Evolutionary conservation across 2,329 filamentous ascomycete genomes (phyloP).

Genomic region (Thelonectria blattea): DNA sequence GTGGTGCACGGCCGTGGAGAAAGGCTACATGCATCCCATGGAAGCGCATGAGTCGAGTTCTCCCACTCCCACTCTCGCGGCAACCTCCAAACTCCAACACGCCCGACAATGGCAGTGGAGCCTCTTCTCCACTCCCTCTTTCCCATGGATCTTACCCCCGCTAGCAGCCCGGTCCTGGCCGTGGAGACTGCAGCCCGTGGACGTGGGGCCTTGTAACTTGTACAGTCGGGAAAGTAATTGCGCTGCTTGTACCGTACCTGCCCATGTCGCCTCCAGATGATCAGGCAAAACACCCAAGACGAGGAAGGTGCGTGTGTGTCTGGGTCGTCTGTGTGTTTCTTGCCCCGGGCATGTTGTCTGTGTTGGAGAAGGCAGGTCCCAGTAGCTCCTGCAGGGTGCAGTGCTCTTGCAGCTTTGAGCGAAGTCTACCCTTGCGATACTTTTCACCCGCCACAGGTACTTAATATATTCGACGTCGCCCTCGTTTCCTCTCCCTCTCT

Average conservation of each 20-base stretch:
- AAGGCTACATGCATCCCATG: not conserved
- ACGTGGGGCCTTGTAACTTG: not conserved
- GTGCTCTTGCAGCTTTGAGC: conserved; percentile 10
- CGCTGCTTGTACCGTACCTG: conserved; percentile 7
- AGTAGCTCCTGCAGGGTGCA: conserved; percentile 1
- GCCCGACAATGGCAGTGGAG: conserved; percentile 3
- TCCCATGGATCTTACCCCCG: conserved; percentile 22
- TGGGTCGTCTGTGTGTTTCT: too few relatives aligned
- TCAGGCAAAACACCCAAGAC: conserved; percentile 10
- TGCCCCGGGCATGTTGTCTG: too few relatives aligned
- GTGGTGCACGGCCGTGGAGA: not conserved
- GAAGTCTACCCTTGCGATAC: conserved; percentile 18
- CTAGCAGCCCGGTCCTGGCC: conserved; percentile 16
- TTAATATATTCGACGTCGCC: conserved; percentile 22
- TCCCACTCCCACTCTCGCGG: conserved; percentile 7
- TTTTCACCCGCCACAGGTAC: conserved; percentile 21
- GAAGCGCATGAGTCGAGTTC: not conserved
- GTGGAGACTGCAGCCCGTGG: conserved; percentile 2
- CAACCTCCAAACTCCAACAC: conserved; percentile 6
- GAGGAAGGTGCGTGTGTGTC: conserved; percentile 7
- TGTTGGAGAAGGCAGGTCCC: conserved; percentile 5
- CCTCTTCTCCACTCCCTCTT: conserved; percentile 28
- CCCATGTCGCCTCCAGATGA: conserved; percentile 10
- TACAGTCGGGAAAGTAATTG: conserved; percentile 8
- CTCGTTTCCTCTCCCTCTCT: conserved; percentile 7